phyloP scores from a whole-genome alignment of 148 eudicot genomes.

The Dianthus caryophyllus region DNA sequence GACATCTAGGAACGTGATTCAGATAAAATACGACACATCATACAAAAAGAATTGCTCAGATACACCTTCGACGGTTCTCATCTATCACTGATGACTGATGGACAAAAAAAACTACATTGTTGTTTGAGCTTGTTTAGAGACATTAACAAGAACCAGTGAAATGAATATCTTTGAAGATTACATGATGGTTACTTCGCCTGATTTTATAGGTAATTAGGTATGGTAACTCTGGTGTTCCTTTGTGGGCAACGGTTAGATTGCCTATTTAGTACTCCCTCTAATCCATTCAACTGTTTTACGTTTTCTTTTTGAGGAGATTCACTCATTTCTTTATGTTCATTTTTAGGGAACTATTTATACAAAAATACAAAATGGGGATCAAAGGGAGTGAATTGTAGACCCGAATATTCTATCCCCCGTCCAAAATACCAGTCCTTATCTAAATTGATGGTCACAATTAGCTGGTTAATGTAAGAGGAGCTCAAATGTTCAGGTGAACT shows the following conservation, averaged over 20 bases:
- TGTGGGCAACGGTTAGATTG: not conserved
- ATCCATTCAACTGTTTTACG: no score
- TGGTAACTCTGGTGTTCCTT: not conserved
- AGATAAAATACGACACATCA: no score
- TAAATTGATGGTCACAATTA: not conserved
- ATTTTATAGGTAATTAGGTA: not conserved
- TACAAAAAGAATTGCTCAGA: no score
- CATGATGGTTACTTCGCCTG: not conserved
- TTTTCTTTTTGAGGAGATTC: no score
- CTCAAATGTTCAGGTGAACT: not conserved
- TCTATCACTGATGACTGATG: not conserved
- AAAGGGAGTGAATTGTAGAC: no score
- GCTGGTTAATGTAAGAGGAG: not conserved
- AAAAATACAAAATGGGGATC: no score
- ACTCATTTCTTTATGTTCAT: no score
- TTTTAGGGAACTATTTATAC: no score
- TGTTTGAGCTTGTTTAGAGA: not conserved
- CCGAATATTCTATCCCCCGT: not conserved
- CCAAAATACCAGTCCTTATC: not conserved
- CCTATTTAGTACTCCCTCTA: not conserved
- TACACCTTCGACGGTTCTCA: no score
- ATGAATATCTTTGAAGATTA: not conserved
- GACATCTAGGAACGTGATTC: not conserved
- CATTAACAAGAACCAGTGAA: not conserved
- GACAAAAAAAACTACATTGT: no score